A percentile compares a stretch with the other conserved stretches of the same genome.
Conservation (phyloP, 768 basidiomycete species). For the Naganishia randhawae region DNA sequence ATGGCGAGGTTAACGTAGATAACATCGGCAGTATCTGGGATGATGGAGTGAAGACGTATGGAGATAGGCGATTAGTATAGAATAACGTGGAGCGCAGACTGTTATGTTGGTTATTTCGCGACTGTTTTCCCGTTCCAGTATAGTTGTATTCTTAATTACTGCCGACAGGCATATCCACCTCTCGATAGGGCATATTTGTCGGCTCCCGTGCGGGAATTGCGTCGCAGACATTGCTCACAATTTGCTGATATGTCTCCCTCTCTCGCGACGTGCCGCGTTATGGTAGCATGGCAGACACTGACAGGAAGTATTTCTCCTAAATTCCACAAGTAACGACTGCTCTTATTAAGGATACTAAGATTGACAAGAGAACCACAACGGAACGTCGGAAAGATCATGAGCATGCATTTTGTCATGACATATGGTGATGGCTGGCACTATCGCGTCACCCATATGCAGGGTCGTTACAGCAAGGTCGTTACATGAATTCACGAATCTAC, state of each 20-base stretch:
- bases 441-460: background rate
- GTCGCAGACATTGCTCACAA: too few species aligned
- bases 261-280: too few species aligned
- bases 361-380: background rate
- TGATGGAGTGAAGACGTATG: constrained; percentile 13
- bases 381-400: background rate
- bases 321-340: background rate
- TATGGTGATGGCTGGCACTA: background rate
- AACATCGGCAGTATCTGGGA: constrained; percentile 27
- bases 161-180: background rate
- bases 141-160: background rate
- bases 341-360: background rate
- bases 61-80: constrained; percentile 10
- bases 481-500: constrained; percentile 51
- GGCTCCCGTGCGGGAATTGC: too few species aligned
- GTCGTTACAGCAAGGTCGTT: constrained; percentile 12
- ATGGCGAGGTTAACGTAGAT: constrained; percentile 25
- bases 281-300: too few species aligned
- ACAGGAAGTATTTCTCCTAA: too few species aligned
- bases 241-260: too few species aligned
- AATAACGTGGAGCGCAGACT: background rate
- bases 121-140: background rate
- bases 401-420: constrained; percentile 14
- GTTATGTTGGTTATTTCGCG: background rate
- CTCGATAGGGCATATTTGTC: background rate